phyloP scores from a whole-genome alignment of 2,329 filamentous ascomycete genomes.

The Curvularia sp. region DNA sequence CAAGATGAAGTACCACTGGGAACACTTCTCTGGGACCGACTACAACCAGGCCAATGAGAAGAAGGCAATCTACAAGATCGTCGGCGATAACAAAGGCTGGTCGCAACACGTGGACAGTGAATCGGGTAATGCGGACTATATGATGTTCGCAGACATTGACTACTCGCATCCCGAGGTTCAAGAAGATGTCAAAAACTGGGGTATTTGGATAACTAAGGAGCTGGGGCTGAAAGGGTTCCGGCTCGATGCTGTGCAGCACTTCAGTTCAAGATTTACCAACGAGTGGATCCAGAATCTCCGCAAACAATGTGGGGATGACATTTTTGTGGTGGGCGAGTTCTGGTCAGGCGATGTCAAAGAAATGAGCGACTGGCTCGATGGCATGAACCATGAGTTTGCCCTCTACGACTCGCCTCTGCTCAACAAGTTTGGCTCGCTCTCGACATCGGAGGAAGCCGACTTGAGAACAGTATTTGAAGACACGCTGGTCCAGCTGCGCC shows the following conservation, averaged over 20 bases:
- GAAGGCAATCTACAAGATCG: slow-evolving; percentile 70
- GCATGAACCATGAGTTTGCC: slow-evolving; percentile 61
- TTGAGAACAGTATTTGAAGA: slow-evolving; percentile 68
- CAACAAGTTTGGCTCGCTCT: slow-evolving; percentile 69
- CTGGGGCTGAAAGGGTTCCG: slow-evolving; percentile 70
- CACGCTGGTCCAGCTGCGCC: slow-evolving; percentile 63
- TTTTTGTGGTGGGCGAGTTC: slow-evolving; percentile 74
- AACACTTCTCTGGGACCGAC: slow-evolving; percentile 73
- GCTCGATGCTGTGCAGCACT: slow-evolving; percentile 77
- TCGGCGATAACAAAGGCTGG: slow-evolving; percentile 70
- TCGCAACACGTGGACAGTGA: slow-evolving; percentile 66
- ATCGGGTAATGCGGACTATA: slow-evolving; percentile 71
- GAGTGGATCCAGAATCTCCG: slow-evolving; percentile 67
- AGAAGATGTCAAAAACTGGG: slow-evolving; percentile 69
- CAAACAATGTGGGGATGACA: slow-evolving; percentile 56
- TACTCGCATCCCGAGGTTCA: slow-evolving; percentile 65
- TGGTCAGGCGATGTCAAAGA: slow-evolving; percentile 66
- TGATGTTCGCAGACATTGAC: slow-evolving; percentile 77
- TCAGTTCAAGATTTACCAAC: slow-evolving; percentile 69
- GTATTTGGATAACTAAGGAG: slow-evolving; percentile 68
- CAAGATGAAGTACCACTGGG: slow-evolving; percentile 67
- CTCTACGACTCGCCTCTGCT: slow-evolving; percentile 74
- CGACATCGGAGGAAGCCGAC: slow-evolving; percentile 64
- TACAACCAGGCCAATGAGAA: slow-evolving; percentile 65
- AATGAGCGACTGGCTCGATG: slow-evolving; percentile 64